Base-by-base conservation (phyloP, 768 basidiomycete species). In the Pisolithus orientalis region DNA sequence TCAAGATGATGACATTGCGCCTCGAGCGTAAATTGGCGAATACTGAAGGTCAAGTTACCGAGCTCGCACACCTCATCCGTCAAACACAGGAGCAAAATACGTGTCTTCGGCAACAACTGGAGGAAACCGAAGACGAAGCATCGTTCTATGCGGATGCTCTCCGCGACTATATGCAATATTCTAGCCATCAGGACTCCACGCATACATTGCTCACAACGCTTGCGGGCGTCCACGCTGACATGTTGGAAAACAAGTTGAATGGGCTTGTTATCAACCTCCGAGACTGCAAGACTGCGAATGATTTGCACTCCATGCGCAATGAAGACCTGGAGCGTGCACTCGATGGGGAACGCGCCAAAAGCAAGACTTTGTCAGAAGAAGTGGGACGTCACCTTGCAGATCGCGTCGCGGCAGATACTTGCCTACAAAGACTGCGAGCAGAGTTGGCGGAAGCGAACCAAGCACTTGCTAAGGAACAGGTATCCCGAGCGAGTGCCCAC, bases 1-100 rank as follows among this genome's bases (percentile, higher is more conserved):
- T 75, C 29, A 75, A 75, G 50, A 56, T 78, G 9, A 75, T 72
- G 7, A 66, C 71, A 25, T 64, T 73, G 27, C 80, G 85, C 28
- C 68, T 87, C 11, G 80, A 85, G 58, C 80, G 87, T 53, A 87
- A 84, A 64, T 70, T 87, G 13, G 80, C 79, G 39, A 85, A 84
- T 59, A 73, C 84, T 5, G 82, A 87, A 51, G 80, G 69, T 16
- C 85, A 89, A 61, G 83, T 85, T 21, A 64, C 71, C 11, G 85
- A 87, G 54, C 69, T 90, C 7, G 80, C 80, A 1, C 69, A 79
- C 53, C 75, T 89, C 39, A 72, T 85, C 58, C 81, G 84, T 25
- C 77, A 80, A 27, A 67, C 71, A 27, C 76, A 76, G 44, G 79
- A 83, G 13, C 73, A 80, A 47, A 85, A 78, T 55, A 54, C 54